Base-by-base conservation (phyloP, 1,284 basidiomycete species). In the Ceratobasidium sp. region DNA sequence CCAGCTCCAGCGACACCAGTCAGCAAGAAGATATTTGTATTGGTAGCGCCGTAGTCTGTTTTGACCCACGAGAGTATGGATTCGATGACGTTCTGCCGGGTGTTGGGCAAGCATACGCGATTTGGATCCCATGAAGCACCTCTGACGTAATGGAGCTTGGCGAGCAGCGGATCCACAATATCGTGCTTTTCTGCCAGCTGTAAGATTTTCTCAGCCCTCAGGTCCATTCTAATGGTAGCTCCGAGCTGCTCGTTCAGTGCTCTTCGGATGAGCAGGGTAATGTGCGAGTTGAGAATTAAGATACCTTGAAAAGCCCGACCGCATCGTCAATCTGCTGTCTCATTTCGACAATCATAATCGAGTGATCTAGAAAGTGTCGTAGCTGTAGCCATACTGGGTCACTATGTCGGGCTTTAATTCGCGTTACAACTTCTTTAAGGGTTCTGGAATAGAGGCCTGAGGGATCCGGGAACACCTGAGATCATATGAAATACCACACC, bases 1-100 rank as follows among this genome's bases (percentile, higher is more conserved):
- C 74, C 75, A 27, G 57, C 69, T 15, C 74, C 74, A 15, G 74
- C 71, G 12, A 73, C 72, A 20, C 72, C 73, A 2, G 64, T 70
- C 43, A 75, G 54, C 7, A 74, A 42, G 34, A 71, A 10, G n/a
- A 70, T 20, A 17, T 42, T n/a, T 12, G 58, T 20, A 2, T 20
- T 32, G 12, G 29, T 17, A 4, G 43, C n/a, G 8, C 40, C 15
- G 31, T 29, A 12, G 12, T 1, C 52, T 5, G 8, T 20, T 4
- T 8, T 27, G 35, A 56, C 42, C 54, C 54, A 56, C 10, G 35
- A 7, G 8, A 56, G 54, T 25, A 42, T 56, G 13, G 38, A 3
- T 7, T 42, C 22, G 54, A 56, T 56, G 2, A 56, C 12, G 1
- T 40, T 20, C 10, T 12, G 17, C 2, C 54, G 34, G 3, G 54